These are phyloP conservation scores for Auriculariales sp. DNA, from an alignment of 768 basidiomycete genomes.

Conservation along the genomic window DNA sequence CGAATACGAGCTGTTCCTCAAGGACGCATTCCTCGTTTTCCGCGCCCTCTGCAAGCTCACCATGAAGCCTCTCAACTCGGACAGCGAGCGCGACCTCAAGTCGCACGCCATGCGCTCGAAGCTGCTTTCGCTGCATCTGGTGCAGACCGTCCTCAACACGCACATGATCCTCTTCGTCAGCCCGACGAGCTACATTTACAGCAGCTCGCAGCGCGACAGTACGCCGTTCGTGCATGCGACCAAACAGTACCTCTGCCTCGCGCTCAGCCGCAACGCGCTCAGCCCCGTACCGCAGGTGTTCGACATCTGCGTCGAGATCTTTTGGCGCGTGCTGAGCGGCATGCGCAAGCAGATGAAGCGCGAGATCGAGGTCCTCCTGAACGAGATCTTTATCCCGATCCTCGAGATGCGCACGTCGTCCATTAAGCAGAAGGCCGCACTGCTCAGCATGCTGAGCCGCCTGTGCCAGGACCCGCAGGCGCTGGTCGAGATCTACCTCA, in stretches of 20 bases:
- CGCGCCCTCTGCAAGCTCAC: conserved; percentile 93
- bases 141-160: conserved; percentile 80
- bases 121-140: conserved; percentile 82
- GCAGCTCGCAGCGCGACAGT: conserved; percentile 74
- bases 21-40: conserved; percentile 97
- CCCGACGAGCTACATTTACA: conserved; percentile 79
- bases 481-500: conserved; percentile 94
- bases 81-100: conserved; percentile 92
- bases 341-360: conserved; percentile 98
- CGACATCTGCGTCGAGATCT: conserved; percentile 95
- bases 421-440: conserved; percentile 84
- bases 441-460: conserved; percentile 74
- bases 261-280: conserved; percentile 87
- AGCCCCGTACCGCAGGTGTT: conserved; percentile 94
- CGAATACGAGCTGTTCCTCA: conserved; percentile 81
- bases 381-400: conserved; percentile 97
- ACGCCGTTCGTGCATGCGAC: conserved; percentile 85
- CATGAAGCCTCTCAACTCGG: conserved; percentile 90
- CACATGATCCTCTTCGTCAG: conserved; percentile 87
- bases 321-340: conserved; percentile 89
- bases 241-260: conserved; percentile 90
- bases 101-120: conserved; percentile 98
- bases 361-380: conserved; percentile 97
- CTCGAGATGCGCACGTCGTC: conserved; percentile 96
- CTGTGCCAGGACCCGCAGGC: conserved; percentile 95